Base-by-base conservation (phyloP, 176 grass and related monocot genomes). In the Tillandsia leiboldiana region DNA sequence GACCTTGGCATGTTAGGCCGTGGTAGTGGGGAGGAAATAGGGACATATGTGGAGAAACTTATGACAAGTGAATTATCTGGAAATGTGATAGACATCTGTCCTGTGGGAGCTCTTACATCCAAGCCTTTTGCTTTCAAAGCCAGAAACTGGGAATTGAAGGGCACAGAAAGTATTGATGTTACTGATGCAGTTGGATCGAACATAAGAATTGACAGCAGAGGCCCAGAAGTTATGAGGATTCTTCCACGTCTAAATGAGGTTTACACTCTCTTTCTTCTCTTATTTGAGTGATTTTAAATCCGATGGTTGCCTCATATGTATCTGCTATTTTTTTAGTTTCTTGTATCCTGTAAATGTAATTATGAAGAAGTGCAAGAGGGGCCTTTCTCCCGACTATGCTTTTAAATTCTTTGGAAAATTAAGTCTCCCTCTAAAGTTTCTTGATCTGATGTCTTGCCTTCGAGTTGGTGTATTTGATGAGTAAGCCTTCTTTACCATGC, bases 81-180 rank as follows among this genome's bases (percentile, higher is more conserved):
- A 76, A 99, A 99, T 83, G 94, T 99, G 69, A 99, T 99, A 63
- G 94, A 99, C 72, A 99, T 99, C 72, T 99, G 94, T 63, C 94
- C 94, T 42, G 90, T 99, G 83, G 94, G 94, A 12, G 94, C 94
- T 76, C 87, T 99, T 65, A 99, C 94, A 51, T 99, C 94, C 42
- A 99, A 99, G 70, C 94, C 94, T 56, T 99, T 93, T 78, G 94
- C 94, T 71, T 99, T 99, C 75, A 99, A 99, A 77, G 94, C 94
- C 73, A 83, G 94, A 49, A 99, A 93, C 74, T 99, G 94, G 94
- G 94, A 99, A 75, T 26, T 99, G 48, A 99, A 99, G 72, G 80
- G 84, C 2, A 99, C 90, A 4, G 94, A 99, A 68, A 99, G 85
- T 65, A 93, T 99, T 78, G 94, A 93, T 86, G 80, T 99, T 23